These are phyloP conservation scores for Yamadazyma pseudoaaseri DNA, from an alignment of 1,139 yeast species.

Conservation along the genomic window DNA sequence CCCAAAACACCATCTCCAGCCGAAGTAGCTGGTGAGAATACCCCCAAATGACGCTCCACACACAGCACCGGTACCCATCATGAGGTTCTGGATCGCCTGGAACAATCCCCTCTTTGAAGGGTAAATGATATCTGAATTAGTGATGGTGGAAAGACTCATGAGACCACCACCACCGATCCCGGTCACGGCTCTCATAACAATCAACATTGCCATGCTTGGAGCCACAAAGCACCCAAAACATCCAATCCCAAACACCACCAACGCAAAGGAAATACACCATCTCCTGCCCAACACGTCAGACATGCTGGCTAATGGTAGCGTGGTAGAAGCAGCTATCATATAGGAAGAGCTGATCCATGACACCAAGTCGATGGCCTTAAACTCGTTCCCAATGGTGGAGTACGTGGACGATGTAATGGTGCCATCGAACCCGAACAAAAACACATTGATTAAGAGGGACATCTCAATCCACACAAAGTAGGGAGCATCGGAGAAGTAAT, in stretches of 20 bases:
- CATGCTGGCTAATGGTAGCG: constrained; percentile 44
- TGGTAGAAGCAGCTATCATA: constrained; percentile 28
- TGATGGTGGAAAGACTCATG: constrained; percentile 25
- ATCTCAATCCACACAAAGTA: constrained; percentile 21
- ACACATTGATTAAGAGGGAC: constrained; percentile 24
- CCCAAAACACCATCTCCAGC: constrained; percentile 30
- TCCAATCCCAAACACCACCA: constrained; percentile 22
- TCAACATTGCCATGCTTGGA: constrained; percentile 16
- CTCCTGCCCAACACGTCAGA: constrained; percentile 56
- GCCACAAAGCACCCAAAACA: constrained; percentile 29
- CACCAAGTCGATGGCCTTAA: constrained; percentile 33
- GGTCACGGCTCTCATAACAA: constrained; percentile 21
- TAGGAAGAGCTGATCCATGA: constrained; percentile 37
- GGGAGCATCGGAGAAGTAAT: constrained; percentile 11
- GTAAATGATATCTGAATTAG: constrained; percentile 28
- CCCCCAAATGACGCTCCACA: constrained; percentile 29
- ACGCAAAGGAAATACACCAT: constrained; percentile 23
- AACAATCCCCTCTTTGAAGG: constrained; percentile 25
- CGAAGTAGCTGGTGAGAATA: constrained; percentile 17
- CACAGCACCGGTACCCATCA: constrained; percentile 24
- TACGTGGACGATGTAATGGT: constrained; percentile 36
- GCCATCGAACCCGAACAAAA: constrained; percentile 32
- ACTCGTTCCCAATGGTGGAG: constrained; percentile 32
- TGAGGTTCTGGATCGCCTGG: constrained; percentile 26
- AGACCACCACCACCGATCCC: constrained; percentile 37